Percentiles rank a stretch among this genome's conserved stretches.
Conservation (phyloP, 2,329 filamentous ascomycete species). For the Fusarium chuoi region DNA sequence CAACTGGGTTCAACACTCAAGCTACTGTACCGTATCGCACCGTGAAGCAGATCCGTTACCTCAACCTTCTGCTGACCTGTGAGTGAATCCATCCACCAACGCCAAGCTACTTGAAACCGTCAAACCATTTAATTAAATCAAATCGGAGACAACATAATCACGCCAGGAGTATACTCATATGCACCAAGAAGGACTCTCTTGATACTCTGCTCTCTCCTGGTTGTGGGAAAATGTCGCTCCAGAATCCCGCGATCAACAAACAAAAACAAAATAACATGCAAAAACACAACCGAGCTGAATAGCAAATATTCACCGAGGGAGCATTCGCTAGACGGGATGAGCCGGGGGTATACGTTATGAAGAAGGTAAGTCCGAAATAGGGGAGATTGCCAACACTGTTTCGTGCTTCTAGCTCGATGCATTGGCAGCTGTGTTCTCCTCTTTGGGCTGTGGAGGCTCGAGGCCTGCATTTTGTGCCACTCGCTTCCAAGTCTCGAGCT, state of each 20-base stretch:
- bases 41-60: constrained; percentile 23
- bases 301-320: not conserved
- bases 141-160: constrained; percentile 11
- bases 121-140: constrained; percentile 28
- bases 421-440: constrained; percentile 45
- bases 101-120: constrained; percentile 43
- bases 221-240: constrained; percentile 15
- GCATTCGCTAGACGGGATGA: constrained; percentile 18
- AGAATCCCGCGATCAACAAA: not conserved
- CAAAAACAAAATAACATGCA: not conserved
- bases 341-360: constrained; percentile 41
- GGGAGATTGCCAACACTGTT: constrained; percentile 27
- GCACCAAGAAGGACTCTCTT: constrained; percentile 18
- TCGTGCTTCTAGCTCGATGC: constrained; percentile 44
- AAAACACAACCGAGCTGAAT: constrained; percentile 22
- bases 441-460: constrained; percentile 54
- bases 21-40: constrained; percentile 32
- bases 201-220: constrained; percentile 9
- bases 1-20: constrained; percentile 33
- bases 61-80: constrained; percentile 15
- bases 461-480: constrained; percentile 70
- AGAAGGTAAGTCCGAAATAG: not conserved
- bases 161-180: constrained; percentile 24
- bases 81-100: constrained; percentile 43
- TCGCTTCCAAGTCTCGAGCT: constrained; percentile 83